A percentile compares a stretch with the other conserved stretches of the same genome.
phyloP scores from a whole-genome alignment of 495 filamentous ascomycete species.

The Penicillium bialowiezense region DNA sequence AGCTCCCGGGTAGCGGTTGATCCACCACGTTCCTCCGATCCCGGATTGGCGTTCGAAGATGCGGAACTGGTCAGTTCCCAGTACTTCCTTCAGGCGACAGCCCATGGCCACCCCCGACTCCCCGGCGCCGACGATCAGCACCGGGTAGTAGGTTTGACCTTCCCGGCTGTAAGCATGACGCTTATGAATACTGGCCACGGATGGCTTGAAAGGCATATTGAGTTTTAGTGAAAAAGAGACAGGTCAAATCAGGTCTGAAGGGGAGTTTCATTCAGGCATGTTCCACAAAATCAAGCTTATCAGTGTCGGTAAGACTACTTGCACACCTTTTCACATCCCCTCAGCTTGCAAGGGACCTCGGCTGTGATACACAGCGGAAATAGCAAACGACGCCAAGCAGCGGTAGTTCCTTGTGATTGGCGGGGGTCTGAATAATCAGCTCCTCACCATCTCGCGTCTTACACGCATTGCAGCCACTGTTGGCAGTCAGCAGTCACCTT shows the following conservation, averaged over 20 bases:
- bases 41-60: conserved; percentile 62
- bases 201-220: conserved; percentile 15
- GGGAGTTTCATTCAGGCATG: too few relatives aligned
- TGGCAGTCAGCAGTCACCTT: too few relatives aligned
- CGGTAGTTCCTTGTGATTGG: too few relatives aligned
- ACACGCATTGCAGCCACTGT: neutral
- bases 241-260: too few relatives aligned
- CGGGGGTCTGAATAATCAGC: too few relatives aligned
- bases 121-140: conserved; percentile 58
- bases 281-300: too few relatives aligned
- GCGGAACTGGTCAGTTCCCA: conserved; percentile 60
- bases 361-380: too few relatives aligned
- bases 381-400: too few relatives aligned
- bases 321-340: too few relatives aligned
- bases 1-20: conserved; percentile 64
- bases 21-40: conserved; percentile 68
- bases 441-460: neutral
- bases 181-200: conserved; percentile 37
- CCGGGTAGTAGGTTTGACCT: conserved; percentile 56
- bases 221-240: too few relatives aligned
- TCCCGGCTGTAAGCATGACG: conserved; percentile 45
- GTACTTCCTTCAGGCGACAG: conserved; percentile 56
- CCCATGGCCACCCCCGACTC: conserved; percentile 67
- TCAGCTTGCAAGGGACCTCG: too few relatives aligned
- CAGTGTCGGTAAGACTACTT: too few relatives aligned